Conservation (phyloP, 1,284 basidiomycete species). For the Cutaneotrichosporon cutaneum region DNA sequence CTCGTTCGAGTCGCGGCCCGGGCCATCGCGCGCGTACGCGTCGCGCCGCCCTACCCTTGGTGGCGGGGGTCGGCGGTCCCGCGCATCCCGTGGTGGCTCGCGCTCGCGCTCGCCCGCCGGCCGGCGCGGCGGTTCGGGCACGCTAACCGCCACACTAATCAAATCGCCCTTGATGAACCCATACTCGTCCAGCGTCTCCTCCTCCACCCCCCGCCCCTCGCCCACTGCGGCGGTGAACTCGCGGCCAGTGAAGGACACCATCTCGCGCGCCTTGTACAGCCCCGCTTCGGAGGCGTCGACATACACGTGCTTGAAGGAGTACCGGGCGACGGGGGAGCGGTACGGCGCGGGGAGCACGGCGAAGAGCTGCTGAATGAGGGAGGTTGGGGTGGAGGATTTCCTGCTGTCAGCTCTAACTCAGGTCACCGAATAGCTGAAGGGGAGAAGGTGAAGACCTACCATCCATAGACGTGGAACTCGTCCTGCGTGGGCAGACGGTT, state of each 20-base stretch:
- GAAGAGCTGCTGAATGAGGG: conserved; percentile 41
- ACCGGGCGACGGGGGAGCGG: conserved; percentile 42
- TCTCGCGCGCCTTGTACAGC: conserved; percentile 40
- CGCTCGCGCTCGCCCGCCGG: neutral
- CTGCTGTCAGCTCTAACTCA: conserved; percentile 20
- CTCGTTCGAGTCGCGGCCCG: conserved; percentile 8
- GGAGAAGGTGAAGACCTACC: conserved; percentile 29
- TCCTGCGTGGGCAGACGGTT: conserved; percentile 39
- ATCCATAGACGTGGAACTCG: conserved; percentile 47
- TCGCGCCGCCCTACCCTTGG: neutral
- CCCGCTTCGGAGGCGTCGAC: conserved; percentile 46
- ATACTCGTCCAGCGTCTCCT: conserved; percentile 45
- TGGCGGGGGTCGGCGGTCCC: neutral
- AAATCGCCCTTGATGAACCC: conserved; percentile 48
- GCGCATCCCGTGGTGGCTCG: neutral
- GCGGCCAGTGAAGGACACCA: conserved; percentile 39
- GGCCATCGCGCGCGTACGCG: neutral
- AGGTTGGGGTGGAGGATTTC: conserved; percentile 43
- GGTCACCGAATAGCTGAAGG: too few relatives aligned
- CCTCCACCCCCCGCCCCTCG: conserved; percentile 27
- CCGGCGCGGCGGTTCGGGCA: conserved; percentile 37
- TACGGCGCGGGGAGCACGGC: conserved; percentile 44
- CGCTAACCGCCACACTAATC: conserved; percentile 36
- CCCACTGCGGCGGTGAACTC: conserved; percentile 31
- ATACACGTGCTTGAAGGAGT: conserved; percentile 46